Conservation (phyloP, 257 asterid genomes). For the Lycium barbarum region DNA sequence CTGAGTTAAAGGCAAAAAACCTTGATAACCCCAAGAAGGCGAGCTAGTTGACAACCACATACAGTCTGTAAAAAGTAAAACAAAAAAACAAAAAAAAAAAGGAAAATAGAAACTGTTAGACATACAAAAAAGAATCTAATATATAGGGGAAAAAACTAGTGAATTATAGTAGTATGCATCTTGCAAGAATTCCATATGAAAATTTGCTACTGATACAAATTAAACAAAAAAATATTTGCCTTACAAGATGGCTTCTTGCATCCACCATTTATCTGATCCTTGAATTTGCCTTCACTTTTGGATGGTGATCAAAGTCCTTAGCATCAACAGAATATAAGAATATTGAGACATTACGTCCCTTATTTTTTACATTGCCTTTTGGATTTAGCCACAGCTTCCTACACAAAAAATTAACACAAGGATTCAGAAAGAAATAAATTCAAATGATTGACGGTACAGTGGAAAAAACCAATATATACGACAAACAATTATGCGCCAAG, state of each 20-base stretch:
- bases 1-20: neutral
- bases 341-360: neutral
- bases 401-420: no score
- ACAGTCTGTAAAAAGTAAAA: no score
- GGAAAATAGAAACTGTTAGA: no score
- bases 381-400: neutral
- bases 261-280: neutral
- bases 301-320: neutral
- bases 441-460: no score
- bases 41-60: neutral
- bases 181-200: neutral
- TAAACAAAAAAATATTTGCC: neutral
- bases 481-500: no score
- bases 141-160: no score
- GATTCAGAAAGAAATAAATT: no score
- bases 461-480: no score
- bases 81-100: no score
- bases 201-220: neutral
- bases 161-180: neutral
- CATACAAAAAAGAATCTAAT: no score
- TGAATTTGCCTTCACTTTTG: neutral
- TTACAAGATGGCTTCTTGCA: neutral
- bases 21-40: neutral
- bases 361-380: neutral
- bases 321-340: neutral